These are phyloP conservation scores for Blastobotrys terrestris DNA, from an alignment of 805 yeast species.

Conservation along the genomic window DNA sequence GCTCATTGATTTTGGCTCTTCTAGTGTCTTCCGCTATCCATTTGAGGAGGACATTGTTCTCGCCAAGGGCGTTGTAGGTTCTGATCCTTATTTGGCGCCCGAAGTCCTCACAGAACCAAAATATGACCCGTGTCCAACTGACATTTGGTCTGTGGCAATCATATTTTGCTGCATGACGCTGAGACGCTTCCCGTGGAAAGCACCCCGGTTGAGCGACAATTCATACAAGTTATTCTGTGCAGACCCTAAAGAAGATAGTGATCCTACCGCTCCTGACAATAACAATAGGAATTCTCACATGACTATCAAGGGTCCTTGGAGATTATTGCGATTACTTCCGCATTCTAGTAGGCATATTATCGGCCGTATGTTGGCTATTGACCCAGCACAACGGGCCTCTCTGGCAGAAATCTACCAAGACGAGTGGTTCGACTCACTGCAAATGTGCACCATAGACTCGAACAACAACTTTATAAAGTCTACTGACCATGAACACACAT, in stretches of 20 bases:
- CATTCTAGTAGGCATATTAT: constrained; percentile 55
- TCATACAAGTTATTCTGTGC: constrained; percentile 58
- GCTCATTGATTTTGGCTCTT: constrained; percentile 89
- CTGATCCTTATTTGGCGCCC: constrained; percentile 94
- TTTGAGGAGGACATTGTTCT: constrained; percentile 50
- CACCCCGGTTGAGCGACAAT: constrained; percentile 72
- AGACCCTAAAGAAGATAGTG: constrained; percentile 25
- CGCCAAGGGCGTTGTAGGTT: constrained; percentile 86
- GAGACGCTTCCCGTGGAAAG: constrained; percentile 90
- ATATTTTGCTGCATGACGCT: constrained; percentile 87
- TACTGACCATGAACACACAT: constrained; percentile 30
- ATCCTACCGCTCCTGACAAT: constrained; percentile 15
- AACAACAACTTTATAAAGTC: constrained; percentile 21
- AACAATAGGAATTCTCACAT: not conserved
- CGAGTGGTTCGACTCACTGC: constrained; percentile 53
- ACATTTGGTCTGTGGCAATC: constrained; percentile 90
- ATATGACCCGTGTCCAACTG: constrained; percentile 85
- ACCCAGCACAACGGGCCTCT: constrained; percentile 51
- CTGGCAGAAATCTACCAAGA: constrained; percentile 52
- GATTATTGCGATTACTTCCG: constrained; percentile 69
- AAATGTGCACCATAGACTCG: constrained; percentile 40
- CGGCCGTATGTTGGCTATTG: constrained; percentile 56
- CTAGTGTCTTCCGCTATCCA: constrained; percentile 71
- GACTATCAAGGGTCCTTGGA: constrained; percentile 56
- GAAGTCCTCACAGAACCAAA: constrained; percentile 57